These are phyloP conservation scores for Balakata baccata DNA, from an alignment of 345 rosid species.

Conservation along the genomic window DNA sequence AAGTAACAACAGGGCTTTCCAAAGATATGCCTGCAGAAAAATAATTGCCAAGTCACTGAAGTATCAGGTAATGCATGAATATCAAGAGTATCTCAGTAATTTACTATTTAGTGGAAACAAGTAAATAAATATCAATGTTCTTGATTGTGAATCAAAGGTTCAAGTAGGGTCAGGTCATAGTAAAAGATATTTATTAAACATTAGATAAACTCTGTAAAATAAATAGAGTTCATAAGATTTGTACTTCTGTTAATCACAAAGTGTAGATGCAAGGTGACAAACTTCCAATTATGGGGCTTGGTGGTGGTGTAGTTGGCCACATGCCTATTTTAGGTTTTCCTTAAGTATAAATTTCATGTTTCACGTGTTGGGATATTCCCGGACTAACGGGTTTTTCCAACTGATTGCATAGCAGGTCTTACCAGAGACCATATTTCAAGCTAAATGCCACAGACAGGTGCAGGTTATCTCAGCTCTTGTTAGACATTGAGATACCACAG, in stretches of 20 bases:
- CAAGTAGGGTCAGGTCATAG: too few species aligned
- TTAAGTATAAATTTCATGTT: neutral
- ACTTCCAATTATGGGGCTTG: neutral
- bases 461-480: too few species aligned
- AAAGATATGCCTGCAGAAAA: constrained; percentile 65
- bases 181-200: too few species aligned
- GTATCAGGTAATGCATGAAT: neutral
- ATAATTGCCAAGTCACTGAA: neutral
- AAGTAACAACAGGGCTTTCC: constrained; percentile 64
- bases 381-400: too few species aligned
- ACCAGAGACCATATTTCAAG: neutral
- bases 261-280: neutral
- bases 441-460: neutral
- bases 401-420: too few species aligned
- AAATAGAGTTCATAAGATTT: neutral
- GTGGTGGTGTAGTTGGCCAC: neutral
- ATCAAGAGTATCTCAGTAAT: neutral
- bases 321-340: neutral
- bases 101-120: neutral
- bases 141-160: too few species aligned
- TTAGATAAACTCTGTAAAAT: too few species aligned
- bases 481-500: too few species aligned
- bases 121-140: too few species aligned
- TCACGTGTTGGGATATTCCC: neutral
- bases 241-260: neutral